These are phyloP conservation scores for Globisporangium polare DNA, from an alignment of 352 stramenopile species.

Conservation along the genomic window DNA sequence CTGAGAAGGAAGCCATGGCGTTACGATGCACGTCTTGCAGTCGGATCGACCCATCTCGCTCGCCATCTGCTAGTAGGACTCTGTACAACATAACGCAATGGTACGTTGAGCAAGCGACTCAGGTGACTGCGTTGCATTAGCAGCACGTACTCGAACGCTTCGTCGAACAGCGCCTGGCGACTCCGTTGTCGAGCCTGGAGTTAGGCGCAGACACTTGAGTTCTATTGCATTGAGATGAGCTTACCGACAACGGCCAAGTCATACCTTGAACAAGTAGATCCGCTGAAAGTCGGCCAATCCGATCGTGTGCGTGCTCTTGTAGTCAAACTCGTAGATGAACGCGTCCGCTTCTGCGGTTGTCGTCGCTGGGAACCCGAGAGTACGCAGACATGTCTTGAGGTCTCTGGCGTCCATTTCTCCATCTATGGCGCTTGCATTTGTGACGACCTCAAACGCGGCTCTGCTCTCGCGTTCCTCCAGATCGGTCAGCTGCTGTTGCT, in stretches of 20 bases:
- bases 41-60: conserved; percentile 12
- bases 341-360: conserved; percentile 19
- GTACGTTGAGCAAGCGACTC: neutral
- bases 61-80: conserved; percentile 12
- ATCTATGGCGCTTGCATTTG: neutral
- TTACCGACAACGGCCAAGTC: neutral
- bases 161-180: conserved; percentile 18
- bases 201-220: neutral
- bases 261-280: conserved; percentile 39
- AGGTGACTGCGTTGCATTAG: neutral
- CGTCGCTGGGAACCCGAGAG: conserved; percentile 22
- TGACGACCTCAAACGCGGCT: conserved; percentile 20
- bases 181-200: conserved; percentile 23
- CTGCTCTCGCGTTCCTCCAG: conserved; percentile 25
- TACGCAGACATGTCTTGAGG: conserved; percentile 30
- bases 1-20: neutral
- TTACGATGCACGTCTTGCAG: conserved; percentile 15
- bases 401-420: conserved; percentile 24
- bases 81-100: conserved; percentile 2
- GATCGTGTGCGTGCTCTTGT: conserved; percentile 25
- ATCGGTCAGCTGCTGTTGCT: conserved; percentile 22
- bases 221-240: neutral
- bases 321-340: conserved; percentile 50
- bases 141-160: conserved; percentile 28
- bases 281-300: conserved; percentile 34